These are phyloP conservation scores for Jamesozyma lodderae DNA, from an alignment of 805 yeast species.

Conservation along the genomic window DNA sequence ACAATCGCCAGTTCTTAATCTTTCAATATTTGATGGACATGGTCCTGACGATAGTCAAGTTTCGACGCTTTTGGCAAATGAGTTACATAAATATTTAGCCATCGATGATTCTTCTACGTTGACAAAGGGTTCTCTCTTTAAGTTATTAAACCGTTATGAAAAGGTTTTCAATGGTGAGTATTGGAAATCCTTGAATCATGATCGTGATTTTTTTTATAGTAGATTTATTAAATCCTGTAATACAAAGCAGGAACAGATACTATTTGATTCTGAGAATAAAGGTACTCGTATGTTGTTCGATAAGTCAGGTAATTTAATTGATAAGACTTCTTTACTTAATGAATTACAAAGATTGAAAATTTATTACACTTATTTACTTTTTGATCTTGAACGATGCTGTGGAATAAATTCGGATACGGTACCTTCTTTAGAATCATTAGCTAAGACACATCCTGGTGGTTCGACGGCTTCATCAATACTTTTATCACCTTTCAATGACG, in stretches of 20 bases:
- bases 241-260: constrained; percentile 28
- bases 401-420: constrained; percentile 7
- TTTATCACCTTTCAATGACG: constrained; percentile 27
- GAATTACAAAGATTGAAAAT: constrained; percentile 27
- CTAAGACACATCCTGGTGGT: constrained; percentile 39
- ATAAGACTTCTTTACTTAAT: constrained; percentile 27
- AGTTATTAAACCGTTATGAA: constrained; percentile 46
- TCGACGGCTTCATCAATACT: constrained; percentile 66
- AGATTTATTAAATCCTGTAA: constrained; percentile 28
- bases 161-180: constrained; percentile 64
- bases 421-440: constrained; percentile 15
- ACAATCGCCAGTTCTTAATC: constrained; percentile 45
- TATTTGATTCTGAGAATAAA: constrained; percentile 16
- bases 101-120: constrained; percentile 22
- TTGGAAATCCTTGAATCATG: constrained; percentile 70
- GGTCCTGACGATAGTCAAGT: constrained; percentile 65
- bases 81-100: constrained; percentile 49
- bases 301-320: constrained; percentile 30
- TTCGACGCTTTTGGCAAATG: constrained; percentile 46
- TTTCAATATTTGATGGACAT: constrained; percentile 87
- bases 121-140: constrained; percentile 29
- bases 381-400: constrained; percentile 27
- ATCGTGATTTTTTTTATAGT: constrained; percentile 31
- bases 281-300: constrained; percentile 31
- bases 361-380: constrained; percentile 22